These are phyloP conservation scores for Mortierella alpina DNA, from an alignment of 192 early-diverging fungal species.

Conservation along the genomic window DNA sequence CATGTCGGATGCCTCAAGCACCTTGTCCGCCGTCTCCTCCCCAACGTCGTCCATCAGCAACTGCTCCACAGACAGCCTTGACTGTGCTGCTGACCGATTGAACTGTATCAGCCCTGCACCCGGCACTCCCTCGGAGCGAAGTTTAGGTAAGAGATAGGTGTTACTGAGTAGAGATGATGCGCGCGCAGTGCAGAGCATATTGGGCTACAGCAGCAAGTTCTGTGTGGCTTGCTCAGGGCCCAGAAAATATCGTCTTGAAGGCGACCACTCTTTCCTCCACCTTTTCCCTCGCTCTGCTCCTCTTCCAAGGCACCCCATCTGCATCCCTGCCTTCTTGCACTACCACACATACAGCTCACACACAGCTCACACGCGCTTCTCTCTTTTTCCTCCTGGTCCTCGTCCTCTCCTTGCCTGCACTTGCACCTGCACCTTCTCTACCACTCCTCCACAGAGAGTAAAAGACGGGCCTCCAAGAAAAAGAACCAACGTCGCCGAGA, in stretches of 20 bases:
- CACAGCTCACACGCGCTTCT: neutral
- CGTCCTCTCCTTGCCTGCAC: neutral
- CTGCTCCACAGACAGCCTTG: constrained; percentile 8
- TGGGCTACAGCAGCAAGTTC: too few relatives aligned
- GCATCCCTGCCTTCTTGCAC: too few relatives aligned
- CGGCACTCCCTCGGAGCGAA: neutral
- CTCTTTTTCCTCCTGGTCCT: neutral
- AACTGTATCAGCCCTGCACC: neutral
- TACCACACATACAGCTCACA: neutral
- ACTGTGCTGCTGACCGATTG: neutral
- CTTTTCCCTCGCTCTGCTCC: neutral
- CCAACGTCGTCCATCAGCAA: neutral
- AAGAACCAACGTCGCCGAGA: constrained; percentile 36
- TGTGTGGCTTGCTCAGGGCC: too few relatives aligned
- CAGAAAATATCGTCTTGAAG: too few relatives aligned
- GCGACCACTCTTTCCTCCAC: neutral
- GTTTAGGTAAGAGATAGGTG: constrained; percentile 4
- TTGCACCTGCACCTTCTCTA: neutral
- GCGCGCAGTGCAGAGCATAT: neutral
- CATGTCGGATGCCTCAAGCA: constrained; percentile 7
- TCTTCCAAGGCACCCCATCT: too few relatives aligned
- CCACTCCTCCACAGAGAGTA: constrained; percentile 18
- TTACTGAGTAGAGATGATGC: too few relatives aligned
- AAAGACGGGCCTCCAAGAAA: constrained; percentile 31
- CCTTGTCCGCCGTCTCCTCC: constrained; percentile 1